Base-by-base conservation (phyloP, 169 alveolate species). In the Plasmodium gallinaceum region DNA sequence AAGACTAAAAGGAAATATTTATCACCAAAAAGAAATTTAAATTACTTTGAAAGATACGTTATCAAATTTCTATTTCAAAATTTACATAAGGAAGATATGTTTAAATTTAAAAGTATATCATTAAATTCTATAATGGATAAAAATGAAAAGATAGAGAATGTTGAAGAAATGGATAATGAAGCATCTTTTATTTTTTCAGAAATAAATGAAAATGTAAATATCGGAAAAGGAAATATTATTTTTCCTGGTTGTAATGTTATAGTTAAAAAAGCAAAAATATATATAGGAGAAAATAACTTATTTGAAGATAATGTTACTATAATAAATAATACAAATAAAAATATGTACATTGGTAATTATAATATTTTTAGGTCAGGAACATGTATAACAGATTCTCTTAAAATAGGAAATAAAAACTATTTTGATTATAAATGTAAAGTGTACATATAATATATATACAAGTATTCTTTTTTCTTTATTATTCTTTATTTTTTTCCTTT, bases 301-400 rank as follows among this genome's bases (percentile, higher is more conserved):
- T 68, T 80, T 80, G 90, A 80, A 61, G 90, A 80, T 46, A 48
- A 66, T 58, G 80, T 80, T 22, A 68, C 61, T 9, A 80, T 80
- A 18, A 80, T 80, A 58, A 80, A 80, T 61, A 66, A 26, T 45
- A 70, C 85, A 66, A 45, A 42, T 51, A 51, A 39, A n/a, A 32
- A 65, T 46, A 80, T 80, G 90, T 68, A 80, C 24, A 80, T 80
- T 66, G 90, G 90, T 0, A 80, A 22, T 80, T 66, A 68, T 46
- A 80, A 80, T 45, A 80, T 80, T 51, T 80, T 80, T 39, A 74
- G 90, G 7, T 80, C 90, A 6, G 90, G 90, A 2, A 64, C 90
- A 10, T 58, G 9, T 43, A 80, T 80, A 68, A 26, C 43, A 32
- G 52, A 80, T 80, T 16, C 70, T 20, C 69, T 45, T 16, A 51